These are phyloP conservation scores for Cutaneotrichosporon spelunceum DNA, from an alignment of 1,284 basidiomycete species.

Conservation along the genomic window DNA sequence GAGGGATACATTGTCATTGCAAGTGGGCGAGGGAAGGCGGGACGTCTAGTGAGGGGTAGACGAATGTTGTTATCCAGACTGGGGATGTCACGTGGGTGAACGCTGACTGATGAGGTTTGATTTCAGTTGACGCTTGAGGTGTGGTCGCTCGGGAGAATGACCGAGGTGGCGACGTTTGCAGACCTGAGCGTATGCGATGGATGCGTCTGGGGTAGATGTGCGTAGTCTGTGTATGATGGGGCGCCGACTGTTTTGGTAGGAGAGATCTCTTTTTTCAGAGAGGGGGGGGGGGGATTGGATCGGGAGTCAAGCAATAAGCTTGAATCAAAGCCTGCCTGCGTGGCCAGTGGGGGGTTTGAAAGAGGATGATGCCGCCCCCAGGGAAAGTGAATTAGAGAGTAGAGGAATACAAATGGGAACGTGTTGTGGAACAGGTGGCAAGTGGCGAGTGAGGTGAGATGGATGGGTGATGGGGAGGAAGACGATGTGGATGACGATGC, in stretches of 20 bases:
- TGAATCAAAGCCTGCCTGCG: conserved; percentile 1
- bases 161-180: not conserved
- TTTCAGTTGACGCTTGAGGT: not conserved
- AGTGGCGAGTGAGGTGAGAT: not conserved
- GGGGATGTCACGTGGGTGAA: not conserved
- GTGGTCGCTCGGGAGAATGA: not conserved
- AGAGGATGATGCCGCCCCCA: not conserved
- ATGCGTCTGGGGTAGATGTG: not conserved
- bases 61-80: not conserved
- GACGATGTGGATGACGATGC: not conserved
- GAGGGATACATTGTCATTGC: conserved; percentile 36
- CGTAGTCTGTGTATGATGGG: not conserved
- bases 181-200: not conserved
- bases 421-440: not conserved
- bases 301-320: conserved; percentile 14
- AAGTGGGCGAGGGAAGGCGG: not conserved
- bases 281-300: not conserved
- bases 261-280: not conserved
- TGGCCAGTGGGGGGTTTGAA: not conserved
- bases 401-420: not conserved
- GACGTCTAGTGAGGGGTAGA: not conserved
- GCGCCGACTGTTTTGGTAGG: not conserved
- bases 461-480: not conserved
- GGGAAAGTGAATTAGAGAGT: not conserved
- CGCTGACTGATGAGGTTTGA: not conserved